These are phyloP conservation scores for Circinella minor DNA, from an alignment of 371 early-diverging fungal species.

Conservation along the genomic window DNA sequence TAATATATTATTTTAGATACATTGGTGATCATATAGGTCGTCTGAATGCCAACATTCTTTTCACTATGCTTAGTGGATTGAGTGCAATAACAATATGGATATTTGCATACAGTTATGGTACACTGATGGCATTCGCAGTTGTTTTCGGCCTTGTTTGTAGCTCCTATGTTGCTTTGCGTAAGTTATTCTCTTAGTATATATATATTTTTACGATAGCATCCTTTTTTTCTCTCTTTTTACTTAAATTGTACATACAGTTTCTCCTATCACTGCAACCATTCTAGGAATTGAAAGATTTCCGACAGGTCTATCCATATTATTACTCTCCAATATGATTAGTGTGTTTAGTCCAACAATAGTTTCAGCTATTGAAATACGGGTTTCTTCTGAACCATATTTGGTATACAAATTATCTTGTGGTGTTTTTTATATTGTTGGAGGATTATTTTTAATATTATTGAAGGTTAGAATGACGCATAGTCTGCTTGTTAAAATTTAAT, in stretches of 20 bases:
- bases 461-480: slow-evolving; percentile 25
- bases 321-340: slow-evolving; percentile 7
- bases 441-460: slow-evolving; percentile 26
- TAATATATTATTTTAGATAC: neutral
- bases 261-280: slow-evolving; percentile 26
- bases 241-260: slow-evolving; percentile 3
- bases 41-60: slow-evolving; percentile 19
- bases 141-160: slow-evolving; percentile 31
- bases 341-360: slow-evolving; percentile 35
- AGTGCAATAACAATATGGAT: slow-evolving; percentile 16
- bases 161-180: slow-evolving; percentile 24
- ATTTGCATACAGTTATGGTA: slow-evolving; percentile 19
- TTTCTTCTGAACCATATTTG: slow-evolving; percentile 28
- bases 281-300: slow-evolving; percentile 39
- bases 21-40: slow-evolving; percentile 19
- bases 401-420: slow-evolving; percentile 42
- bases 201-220: too few species aligned
- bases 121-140: slow-evolving; percentile 23
- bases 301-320: slow-evolving; percentile 32
- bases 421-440: slow-evolving; percentile 21
- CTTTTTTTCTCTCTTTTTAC: neutral
- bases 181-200: neutral
- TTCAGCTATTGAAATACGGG: slow-evolving; percentile 33
- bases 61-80: slow-evolving; percentile 4
- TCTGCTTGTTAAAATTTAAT: slow-evolving; percentile 7